These are phyloP conservation scores for Sarocladium brachiariae DNA, from an alignment of 2,329 filamentous ascomycete genomes.

Conservation along the genomic window DNA sequence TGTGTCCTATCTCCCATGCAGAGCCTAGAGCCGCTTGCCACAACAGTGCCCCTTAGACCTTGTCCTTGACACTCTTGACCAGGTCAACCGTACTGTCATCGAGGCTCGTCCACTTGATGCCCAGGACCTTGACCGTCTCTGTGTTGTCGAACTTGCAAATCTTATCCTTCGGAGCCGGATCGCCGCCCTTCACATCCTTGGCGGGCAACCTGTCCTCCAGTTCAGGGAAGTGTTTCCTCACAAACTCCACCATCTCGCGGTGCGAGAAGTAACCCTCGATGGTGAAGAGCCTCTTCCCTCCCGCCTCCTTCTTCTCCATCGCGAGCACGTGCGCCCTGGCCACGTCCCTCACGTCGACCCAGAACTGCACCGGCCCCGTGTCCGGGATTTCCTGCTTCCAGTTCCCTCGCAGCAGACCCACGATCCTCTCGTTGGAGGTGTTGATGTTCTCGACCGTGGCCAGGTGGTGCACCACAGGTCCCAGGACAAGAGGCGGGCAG, in stretches of 20 bases:
- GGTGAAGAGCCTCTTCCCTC: slow-evolving; percentile 44
- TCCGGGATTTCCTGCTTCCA: slow-evolving; percentile 39
- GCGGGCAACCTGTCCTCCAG: slow-evolving; percentile 39
- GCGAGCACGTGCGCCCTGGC: slow-evolving; percentile 47
- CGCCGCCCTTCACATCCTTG: slow-evolving; percentile 37
- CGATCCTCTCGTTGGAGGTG: slow-evolving; percentile 41
- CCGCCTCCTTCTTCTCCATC: slow-evolving; percentile 39
- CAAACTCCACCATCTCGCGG: slow-evolving; percentile 34
- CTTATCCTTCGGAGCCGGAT: slow-evolving; percentile 29
- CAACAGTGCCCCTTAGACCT: no score
- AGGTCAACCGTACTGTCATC: slow-evolving; percentile 59
- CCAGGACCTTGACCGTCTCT: slow-evolving; percentile 51
- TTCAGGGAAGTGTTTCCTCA: slow-evolving; percentile 43
- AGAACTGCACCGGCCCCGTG: slow-evolving; percentile 35
- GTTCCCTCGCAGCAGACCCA: slow-evolving; percentile 40
- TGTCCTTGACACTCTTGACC: slow-evolving; percentile 53
- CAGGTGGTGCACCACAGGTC: slow-evolving; percentile 34
- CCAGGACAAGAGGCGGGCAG: slow-evolving; percentile 39
- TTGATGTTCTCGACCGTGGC: slow-evolving; percentile 28
- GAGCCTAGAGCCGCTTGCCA: no score
- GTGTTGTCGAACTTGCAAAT: slow-evolving; percentile 52
- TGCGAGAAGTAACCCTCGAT: slow-evolving; percentile 41
- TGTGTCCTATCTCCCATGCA: no score
- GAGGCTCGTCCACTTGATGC: slow-evolving; percentile 53
- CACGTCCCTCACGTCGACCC: slow-evolving; percentile 51